phyloP scores from a whole-genome alignment of 2,329 filamentous ascomycete species.

The Colletotrichum destructivum region DNA sequence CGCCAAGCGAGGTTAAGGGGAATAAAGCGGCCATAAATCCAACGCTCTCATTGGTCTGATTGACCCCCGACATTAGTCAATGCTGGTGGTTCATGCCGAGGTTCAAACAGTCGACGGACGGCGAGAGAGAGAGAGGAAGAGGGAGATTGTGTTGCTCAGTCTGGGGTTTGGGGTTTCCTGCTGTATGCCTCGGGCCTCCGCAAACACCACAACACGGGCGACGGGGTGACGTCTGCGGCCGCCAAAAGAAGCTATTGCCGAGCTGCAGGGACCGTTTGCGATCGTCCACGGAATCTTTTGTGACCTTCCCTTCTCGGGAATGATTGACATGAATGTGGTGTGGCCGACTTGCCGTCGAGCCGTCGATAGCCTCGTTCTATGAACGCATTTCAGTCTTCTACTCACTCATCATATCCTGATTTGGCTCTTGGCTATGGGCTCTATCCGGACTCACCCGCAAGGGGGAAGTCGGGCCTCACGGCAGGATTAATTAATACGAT shows the following conservation, averaged over 20 bases:
- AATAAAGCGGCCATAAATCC: slow-evolving; percentile 33
- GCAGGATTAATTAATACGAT: not conserved
- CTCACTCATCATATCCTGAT: not conserved
- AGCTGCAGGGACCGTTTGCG: not conserved
- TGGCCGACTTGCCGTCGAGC: slow-evolving; percentile 1
- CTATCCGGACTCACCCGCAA: not conserved
- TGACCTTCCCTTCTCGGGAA: slow-evolving; percentile 17
- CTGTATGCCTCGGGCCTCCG: slow-evolving; percentile 2
- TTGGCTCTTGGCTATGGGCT: no score
- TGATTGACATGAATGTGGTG: not conserved
- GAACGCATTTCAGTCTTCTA: not conserved
- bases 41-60: slow-evolving; percentile 2
- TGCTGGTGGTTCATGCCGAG: slow-evolving; percentile 29
- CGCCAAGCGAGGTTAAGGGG: slow-evolving; percentile 36
- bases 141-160: not conserved
- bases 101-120: not conserved
- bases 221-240: slow-evolving; percentile 1
- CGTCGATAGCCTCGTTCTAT: not conserved
- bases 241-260: not conserved
- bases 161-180: slow-evolving; percentile 13
- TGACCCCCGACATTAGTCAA: slow-evolving; percentile 20
- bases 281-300: slow-evolving; percentile 1
- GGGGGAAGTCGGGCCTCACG: not conserved
- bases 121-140: no score
- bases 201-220: not conserved